A percentile compares a stretch with the other conserved stretches of the same genome.
phyloP scores from a whole-genome alignment of 164 flowering plant genomes.

The Platanus orientalis region DNA sequence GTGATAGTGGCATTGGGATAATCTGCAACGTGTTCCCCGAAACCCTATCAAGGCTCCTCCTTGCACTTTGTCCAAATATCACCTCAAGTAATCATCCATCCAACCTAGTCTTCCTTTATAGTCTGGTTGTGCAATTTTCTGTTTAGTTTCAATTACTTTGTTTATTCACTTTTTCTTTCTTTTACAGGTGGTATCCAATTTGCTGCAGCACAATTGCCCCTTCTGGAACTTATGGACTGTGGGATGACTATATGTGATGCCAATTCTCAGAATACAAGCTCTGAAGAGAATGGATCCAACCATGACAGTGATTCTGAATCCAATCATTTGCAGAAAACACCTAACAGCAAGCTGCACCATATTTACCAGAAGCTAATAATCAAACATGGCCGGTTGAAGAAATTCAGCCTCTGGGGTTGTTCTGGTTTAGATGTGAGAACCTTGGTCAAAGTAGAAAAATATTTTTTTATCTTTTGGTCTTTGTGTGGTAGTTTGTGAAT shows the following conservation, averaged over 20 bases:
- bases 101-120: not conserved
- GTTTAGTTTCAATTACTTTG: not conserved
- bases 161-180: not conserved
- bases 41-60: slow-evolving; percentile 65
- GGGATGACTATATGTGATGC: slow-evolving; percentile 87
- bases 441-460: not conserved
- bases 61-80: slow-evolving; percentile 94
- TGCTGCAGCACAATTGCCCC: slow-evolving; percentile 92
- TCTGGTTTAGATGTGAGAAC: slow-evolving; percentile 95
- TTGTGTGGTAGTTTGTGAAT: too few relatives aligned
- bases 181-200: slow-evolving; percentile 89
- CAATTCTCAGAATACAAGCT: slow-evolving; percentile 20
- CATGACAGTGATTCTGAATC: slow-evolving; percentile 22
- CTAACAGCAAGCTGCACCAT: slow-evolving; percentile 43
- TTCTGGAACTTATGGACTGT: slow-evolving; percentile 89
- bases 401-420: slow-evolving; percentile 99
- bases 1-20: slow-evolving; percentile 95
- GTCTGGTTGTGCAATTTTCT: not conserved
- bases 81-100: slow-evolving; percentile 66
- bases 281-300: slow-evolving; percentile 24
- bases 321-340: slow-evolving; percentile 18
- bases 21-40: slow-evolving; percentile 85
- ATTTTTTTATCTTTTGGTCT: not conserved
- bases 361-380: slow-evolving; percentile 83
- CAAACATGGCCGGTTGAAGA: slow-evolving; percentile 72